Evolutionary conservation across 805 yeast genomes (phyloP), one percentile per base, ranked within the genome.

Genomic region (Hanseniaspora valbyensis): DNA sequence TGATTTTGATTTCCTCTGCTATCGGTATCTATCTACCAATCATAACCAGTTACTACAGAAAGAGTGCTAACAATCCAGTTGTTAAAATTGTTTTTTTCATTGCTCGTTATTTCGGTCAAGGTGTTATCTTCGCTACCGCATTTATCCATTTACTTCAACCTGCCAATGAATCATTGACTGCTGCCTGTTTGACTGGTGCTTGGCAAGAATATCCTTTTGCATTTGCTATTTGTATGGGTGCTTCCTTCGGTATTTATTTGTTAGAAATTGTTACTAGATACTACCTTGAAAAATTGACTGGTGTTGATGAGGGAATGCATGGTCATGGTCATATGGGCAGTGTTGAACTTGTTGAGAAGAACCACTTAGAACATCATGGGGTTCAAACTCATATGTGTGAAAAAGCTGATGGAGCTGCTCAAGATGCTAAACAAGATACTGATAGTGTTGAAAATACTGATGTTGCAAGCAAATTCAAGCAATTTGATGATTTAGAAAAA

Each of bases 71-170:
- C 12, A 21, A n/a, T 6, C 22, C 13, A 6, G 16, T 26, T 19
- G 12, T 50, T 16, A 40, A 33, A 7, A 22, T 49, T 16, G n/a
- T 78, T 55, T 81, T 81, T 64, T 80, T 81, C 60, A 62, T 78
- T 43, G 79, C 84, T 44, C 83, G 81, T 59, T 83, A 73, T 64
- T 84, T 84, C 61, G 94, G 94, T 54, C 80, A 89, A 2, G 94
- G 94, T 50, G 90, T 84, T 44, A 84, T 84, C 59, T 73, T 84
- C 12, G 84, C 90, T 13, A 84, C 94, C 1, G 85, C 89, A 0
- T 82, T 84, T 58, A 78, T 84, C 28, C 94, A 84, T 66, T 67
- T 84, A 53, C 65, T 84, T 53, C 71, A 76, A 54, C 90, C 87
- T 0, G 90, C 92, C 3, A 63, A 70, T 52, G 83, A 80, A 9